Evolutionary conservation across 2,329 filamentous ascomycete genomes (phyloP).

Genomic region (Cyclaneusma minus): DNA sequence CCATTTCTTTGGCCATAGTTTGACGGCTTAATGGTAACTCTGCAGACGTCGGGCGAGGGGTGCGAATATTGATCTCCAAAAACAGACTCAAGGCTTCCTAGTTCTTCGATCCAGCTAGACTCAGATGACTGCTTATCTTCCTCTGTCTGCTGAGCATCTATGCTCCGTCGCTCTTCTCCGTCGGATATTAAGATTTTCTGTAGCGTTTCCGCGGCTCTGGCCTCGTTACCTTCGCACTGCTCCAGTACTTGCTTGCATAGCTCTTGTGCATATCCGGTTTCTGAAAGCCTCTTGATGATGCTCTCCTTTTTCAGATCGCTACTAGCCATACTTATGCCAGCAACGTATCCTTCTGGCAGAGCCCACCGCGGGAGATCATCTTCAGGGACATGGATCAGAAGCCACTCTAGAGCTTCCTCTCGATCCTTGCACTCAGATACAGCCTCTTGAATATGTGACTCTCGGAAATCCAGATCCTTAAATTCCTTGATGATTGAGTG

Average conservation of each 20-base stretch:
- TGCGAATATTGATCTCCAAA: conserved; percentile 59
- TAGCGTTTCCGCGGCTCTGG: conserved; percentile 60
- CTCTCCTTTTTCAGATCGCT: conserved; percentile 69
- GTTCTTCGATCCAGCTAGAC: conserved; percentile 72
- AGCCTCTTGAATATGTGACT: conserved; percentile 79
- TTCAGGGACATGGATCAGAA: conserved; percentile 91
- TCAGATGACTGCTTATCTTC: conserved; percentile 33
- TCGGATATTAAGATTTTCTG: conserved; percentile 51
- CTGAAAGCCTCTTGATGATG: conserved; percentile 65
- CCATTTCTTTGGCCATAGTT: conserved; percentile 31
- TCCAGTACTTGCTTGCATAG: conserved; percentile 69
- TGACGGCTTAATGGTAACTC: conserved; percentile 47
- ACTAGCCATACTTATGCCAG: conserved; percentile 74
- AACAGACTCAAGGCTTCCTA: conserved; percentile 70
- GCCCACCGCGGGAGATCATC: conserved; percentile 92
- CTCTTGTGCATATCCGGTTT: conserved; percentile 73
- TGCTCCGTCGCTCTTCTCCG: conserved; percentile 21
- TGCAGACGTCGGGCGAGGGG: conserved; percentile 47
- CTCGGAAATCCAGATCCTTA: conserved; percentile 67
- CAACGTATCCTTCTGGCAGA: conserved; percentile 79
- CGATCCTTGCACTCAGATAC: conserved; percentile 75
- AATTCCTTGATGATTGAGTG: conserved; percentile 56
- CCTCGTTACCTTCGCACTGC: conserved; percentile 55
- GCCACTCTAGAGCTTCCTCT: conserved; percentile 89
- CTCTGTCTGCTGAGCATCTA: conserved; percentile 22